These are phyloP conservation scores for Planoprotostelium fungivorum DNA, from an alignment of 78 protist species.

Conservation along the genomic window DNA sequence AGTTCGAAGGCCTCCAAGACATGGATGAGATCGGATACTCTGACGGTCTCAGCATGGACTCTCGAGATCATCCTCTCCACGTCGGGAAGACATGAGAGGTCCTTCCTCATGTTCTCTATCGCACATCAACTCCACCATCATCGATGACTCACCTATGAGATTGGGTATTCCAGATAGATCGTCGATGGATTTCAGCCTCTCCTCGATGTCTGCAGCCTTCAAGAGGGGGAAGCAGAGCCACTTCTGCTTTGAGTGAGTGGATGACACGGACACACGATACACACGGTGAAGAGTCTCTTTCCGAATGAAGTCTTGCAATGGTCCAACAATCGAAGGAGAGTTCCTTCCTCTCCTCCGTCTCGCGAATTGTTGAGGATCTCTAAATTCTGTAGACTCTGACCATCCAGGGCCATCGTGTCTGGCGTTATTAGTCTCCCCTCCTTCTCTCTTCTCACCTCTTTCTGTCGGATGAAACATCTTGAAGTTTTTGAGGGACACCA, in stretches of 20 bases:
- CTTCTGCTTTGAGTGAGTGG: neutral
- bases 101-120: neutral
- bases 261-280: neutral
- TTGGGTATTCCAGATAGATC: slow-evolving; percentile 8
- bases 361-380: slow-evolving; percentile 46
- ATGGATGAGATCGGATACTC: slow-evolving; percentile 18
- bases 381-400: slow-evolving; percentile 42
- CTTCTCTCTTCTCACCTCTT: neutral
- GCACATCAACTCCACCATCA: neutral
- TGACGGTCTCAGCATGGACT: slow-evolving; percentile 18
- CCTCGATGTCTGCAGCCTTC: slow-evolving; percentile 8
- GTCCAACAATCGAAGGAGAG: slow-evolving; percentile 48
- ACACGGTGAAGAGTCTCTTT: slow-evolving; percentile 16
- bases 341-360: slow-evolving; percentile 52
- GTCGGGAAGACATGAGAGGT: slow-evolving; percentile 32
- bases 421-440: neutral
- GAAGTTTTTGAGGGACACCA: neutral
- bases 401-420: slow-evolving; percentile 43
- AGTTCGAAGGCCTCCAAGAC: slow-evolving; percentile 34
- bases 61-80: slow-evolving; percentile 51
- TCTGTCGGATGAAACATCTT: neutral
- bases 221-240: slow-evolving; percentile 63
- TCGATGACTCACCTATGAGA: neutral
- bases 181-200: slow-evolving; percentile 40
- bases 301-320: slow-evolving; percentile 54